Evolutionary conservation across 2,329 filamentous ascomycete genomes (phyloP), one percentile per base, ranked within the genome.

Genomic region (Trichothecium roseum): DNA sequence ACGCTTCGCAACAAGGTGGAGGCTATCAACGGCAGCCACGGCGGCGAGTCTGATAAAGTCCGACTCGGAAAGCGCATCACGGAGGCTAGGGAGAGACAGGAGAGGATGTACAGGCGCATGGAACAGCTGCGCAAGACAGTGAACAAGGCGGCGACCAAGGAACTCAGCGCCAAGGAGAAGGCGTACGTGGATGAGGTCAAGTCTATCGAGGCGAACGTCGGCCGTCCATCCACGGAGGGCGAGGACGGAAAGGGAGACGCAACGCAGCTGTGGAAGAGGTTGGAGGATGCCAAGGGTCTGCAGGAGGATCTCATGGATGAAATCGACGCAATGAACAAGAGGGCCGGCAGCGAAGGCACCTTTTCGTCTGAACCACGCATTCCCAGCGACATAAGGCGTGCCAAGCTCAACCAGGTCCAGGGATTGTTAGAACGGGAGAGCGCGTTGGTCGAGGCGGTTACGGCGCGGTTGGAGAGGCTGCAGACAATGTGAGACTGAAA

Each of bases 1-100:
- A 73, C 81, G 46, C 69, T 84, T 28, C 75, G 74, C 50, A 62
- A 66, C 28, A 74, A 74, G 45, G 74, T 87, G 20, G 81, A 87
- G 43, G 65, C 65, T 28, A 73, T 85, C 39, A 62, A 60, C 15
- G 68, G 64, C 5, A 60, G 41, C 9, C 51, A 66, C 22, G 63
- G 63, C n/a, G 62, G 60, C 14, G 67, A 72, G 39, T 56, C 62
- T 9, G 71, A 68, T 38, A 69, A 72, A 34, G 64, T 65, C 35
- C 69, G 70, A 43, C 69, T 84, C 29, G 72, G 78, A 38, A 59
- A 67, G 18, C 70, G 80, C 8, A 60, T 84, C 27, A 54, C 65
- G 27, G 59, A 57, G 24, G 76, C 72, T 8, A 66, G 66, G 40
- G 59, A 63, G 28, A 69, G 70, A 13, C 78, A 83, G 43, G 60